Evolutionary conservation across 176 grass and related monocot species (phyloP).

Genomic region (Carex cristatella): DNA sequence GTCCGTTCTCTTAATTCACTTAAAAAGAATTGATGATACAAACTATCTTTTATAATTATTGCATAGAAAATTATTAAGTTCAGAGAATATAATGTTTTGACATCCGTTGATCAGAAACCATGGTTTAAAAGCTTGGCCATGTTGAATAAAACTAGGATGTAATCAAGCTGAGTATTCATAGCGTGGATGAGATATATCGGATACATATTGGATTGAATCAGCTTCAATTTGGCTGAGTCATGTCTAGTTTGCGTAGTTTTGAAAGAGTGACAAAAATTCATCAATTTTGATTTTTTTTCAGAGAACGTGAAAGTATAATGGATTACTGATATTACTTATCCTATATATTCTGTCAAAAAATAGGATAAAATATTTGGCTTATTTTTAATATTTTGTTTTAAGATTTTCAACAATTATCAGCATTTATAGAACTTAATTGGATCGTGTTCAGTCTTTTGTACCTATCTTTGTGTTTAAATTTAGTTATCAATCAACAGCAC

Average conservation of each 20-base stretch:
- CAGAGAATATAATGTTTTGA: neutral
- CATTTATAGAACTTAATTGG: neutral
- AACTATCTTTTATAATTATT: no score
- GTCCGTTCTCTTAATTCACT: neutral
- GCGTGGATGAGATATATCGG: no score
- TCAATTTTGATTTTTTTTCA: no score
- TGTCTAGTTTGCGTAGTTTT: neutral
- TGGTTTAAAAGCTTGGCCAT: neutral
- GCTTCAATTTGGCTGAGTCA: neutral
- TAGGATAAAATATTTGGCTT: neutral
- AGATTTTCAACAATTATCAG: neutral
- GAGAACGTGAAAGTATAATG: no score
- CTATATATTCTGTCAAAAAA: neutral
- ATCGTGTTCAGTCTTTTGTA: neutral
- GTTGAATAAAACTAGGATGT: neutral
- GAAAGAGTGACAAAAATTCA: neutral
- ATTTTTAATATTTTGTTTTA: neutral
- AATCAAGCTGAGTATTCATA: neutral
- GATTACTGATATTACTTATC: neutral
- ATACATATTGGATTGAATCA: no score
- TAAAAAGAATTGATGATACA: no score
- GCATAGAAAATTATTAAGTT: neutral
- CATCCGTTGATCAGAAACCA: neutral
- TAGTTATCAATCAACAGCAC: neutral
- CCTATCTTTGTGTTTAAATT: neutral